Evolutionary conservation across 495 filamentous ascomycete genomes (phyloP).

Genomic region (Lineolata rhizophorae): DNA sequence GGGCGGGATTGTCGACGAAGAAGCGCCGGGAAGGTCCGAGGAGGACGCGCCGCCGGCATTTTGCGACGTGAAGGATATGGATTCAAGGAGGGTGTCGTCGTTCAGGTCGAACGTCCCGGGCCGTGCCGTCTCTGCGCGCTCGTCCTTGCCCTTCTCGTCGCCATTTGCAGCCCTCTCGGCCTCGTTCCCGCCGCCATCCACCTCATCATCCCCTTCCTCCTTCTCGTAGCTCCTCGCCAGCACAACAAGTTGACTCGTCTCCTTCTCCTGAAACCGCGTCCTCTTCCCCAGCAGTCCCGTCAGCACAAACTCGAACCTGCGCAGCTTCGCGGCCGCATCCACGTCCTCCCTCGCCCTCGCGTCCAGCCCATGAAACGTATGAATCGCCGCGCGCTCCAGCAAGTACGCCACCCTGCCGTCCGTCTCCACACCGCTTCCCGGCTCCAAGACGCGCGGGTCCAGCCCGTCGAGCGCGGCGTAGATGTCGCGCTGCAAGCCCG

Average conservation of each 20-base stretch:
- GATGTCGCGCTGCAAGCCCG: constrained; percentile 34
- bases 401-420: constrained; percentile 32
- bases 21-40: constrained; percentile 18
- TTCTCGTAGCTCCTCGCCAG: constrained; percentile 55
- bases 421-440: constrained; percentile 18
- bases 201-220: constrained; percentile 1
- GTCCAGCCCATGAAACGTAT: constrained; percentile 73
- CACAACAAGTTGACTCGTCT: constrained; percentile 79
- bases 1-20: constrained; percentile 28
- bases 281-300: constrained; percentile 77
- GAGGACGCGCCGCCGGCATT: neutral
- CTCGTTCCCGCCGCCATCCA: constrained; percentile 2
- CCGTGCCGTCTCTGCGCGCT: constrained; percentile 9
- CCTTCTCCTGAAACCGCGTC: constrained; percentile 78
- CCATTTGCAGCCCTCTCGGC: constrained; percentile 2
- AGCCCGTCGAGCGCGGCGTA: constrained; percentile 35
- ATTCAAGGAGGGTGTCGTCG: constrained; percentile 83
- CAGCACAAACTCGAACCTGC: constrained; percentile 59
- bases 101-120: constrained; percentile 57
- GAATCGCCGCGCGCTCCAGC: constrained; percentile 60
- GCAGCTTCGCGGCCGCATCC: constrained; percentile 33
- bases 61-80: constrained; percentile 48
- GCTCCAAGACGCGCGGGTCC: constrained; percentile 17
- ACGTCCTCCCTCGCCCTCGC: constrained; percentile 51
- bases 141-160: constrained; percentile 7